Evolutionary conservation across 2,329 filamentous ascomycete genomes (phyloP).

Genomic region (Phyllosticta capitalensis): DNA sequence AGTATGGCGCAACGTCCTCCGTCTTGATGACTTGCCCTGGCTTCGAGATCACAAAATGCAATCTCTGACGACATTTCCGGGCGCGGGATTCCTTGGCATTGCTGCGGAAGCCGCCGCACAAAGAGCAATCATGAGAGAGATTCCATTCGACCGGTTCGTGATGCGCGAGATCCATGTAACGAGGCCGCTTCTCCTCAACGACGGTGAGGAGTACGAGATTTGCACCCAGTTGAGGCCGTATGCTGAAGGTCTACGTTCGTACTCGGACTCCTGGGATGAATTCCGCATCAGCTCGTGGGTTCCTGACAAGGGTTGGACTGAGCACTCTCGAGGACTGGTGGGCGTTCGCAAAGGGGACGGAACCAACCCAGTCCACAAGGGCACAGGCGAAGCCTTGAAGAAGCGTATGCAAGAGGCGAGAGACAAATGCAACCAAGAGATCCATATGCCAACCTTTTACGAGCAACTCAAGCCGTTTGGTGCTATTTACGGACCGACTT

Average conservation of each 20-base stretch:
- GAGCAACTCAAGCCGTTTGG: background rate
- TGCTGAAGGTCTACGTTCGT: slow-evolving; percentile 4
- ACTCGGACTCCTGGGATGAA: slow-evolving; percentile 8
- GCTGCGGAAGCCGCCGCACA: slow-evolving; percentile 19
- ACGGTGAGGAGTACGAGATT: slow-evolving; percentile 2
- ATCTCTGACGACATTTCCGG: slow-evolving; percentile 21
- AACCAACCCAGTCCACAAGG: background rate
- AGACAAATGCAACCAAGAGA: background rate
- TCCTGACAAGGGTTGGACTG: slow-evolving; percentile 4
- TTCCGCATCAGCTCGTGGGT: slow-evolving; percentile 8
- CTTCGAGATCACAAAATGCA: slow-evolving; percentile 19
- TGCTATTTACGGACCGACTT: slow-evolving; percentile 5
- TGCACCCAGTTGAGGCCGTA: background rate
- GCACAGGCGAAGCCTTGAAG: background rate
- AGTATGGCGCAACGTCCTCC: slow-evolving; percentile 16
- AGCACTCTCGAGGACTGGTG: slow-evolving; percentile 8
- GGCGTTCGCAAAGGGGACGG: slow-evolving; percentile 1
- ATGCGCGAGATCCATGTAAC: slow-evolving; percentile 3
- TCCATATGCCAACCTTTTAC: slow-evolving; percentile 1
- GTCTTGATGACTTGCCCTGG: slow-evolving; percentile 19
- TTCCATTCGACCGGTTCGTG: background rate
- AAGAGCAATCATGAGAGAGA: slow-evolving; percentile 2
- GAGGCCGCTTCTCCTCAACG: slow-evolving; percentile 3
- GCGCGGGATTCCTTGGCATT: slow-evolving; percentile 22
- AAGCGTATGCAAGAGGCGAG: background rate